Evolutionary conservation across 176 grass and related monocot genomes (phyloP).

Genomic region (Neostapfia colusana): DNA sequence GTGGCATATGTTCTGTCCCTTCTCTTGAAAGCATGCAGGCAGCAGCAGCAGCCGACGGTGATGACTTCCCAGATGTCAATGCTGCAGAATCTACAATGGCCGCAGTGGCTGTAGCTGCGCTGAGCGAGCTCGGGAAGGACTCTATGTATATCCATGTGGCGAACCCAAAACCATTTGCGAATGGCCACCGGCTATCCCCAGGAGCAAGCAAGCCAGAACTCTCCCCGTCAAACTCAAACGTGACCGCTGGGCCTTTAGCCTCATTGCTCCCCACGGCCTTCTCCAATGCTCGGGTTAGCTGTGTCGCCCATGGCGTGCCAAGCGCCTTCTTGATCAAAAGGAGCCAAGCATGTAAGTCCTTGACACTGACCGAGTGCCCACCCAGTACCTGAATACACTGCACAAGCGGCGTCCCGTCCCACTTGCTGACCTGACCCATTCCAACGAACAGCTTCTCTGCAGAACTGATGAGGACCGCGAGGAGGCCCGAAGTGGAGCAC

Average conservation of each 20-base stretch:
- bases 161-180: slow-evolving; percentile 86
- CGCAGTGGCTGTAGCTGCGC: slow-evolving; percentile 54
- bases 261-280: slow-evolving; percentile 80
- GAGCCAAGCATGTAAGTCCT: slow-evolving; percentile 84
- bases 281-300: slow-evolving; percentile 69
- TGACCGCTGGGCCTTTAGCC: slow-evolving; percentile 63
- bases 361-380: slow-evolving; percentile 69
- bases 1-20: slow-evolving; percentile 76
- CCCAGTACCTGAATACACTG: slow-evolving; percentile 76
- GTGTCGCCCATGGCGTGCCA: slow-evolving; percentile 62
- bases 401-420: slow-evolving; percentile 67
- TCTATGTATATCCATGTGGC: slow-evolving; percentile 97
- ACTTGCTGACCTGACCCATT: slow-evolving; percentile 51
- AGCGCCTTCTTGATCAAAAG: slow-evolving; percentile 65
- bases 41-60: slow-evolving; percentile 46
- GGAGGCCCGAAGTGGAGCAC: slow-evolving; percentile 79
- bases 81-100: slow-evolving; percentile 60
- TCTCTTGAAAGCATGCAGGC: slow-evolving; percentile 65
- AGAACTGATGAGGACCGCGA: slow-evolving; percentile 52
- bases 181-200: slow-evolving; percentile 82
- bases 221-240: slow-evolving; percentile 89
- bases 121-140: slow-evolving; percentile 66
- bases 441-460: slow-evolving; percentile 75
- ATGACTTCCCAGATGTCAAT: slow-evolving; percentile 73
- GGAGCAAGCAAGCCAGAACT: slow-evolving; percentile 79